Evolutionary conservation across 148 eudicot species (phyloP).

Genomic region (Suaeda aralocaspica): DNA sequence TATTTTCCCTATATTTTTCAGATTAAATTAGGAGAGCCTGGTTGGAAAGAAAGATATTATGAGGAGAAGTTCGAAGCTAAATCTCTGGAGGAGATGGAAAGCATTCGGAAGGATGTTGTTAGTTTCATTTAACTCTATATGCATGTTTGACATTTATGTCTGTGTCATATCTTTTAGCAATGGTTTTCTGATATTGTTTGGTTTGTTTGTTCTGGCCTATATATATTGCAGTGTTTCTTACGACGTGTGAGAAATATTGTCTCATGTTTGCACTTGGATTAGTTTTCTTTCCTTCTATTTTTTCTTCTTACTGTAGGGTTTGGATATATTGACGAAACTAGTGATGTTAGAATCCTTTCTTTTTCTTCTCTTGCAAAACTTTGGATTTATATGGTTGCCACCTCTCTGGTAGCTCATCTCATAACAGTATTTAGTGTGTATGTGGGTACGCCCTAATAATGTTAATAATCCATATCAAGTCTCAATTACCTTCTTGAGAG

Average conservation of each 20-base stretch:
- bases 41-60: conserved; percentile 96
- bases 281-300: neutral
- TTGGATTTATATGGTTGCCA: no score
- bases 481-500: no score
- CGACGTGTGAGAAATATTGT: neutral
- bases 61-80: conserved; percentile 80
- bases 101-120: conserved; percentile 75
- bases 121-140: conserved; percentile 28
- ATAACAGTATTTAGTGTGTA: no score
- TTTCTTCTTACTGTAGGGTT: no score
- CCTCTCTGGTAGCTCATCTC: no score
- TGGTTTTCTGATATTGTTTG: neutral
- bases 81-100: conserved; percentile 72
- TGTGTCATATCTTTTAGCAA: neutral
- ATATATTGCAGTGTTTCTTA: neutral
- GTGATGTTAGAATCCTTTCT: no score
- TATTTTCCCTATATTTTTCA: conserved; percentile 16
- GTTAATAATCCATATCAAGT: no score
- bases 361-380: no score
- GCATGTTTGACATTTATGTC: neutral
- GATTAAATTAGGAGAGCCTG: conserved; percentile 87
- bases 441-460: no score
- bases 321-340: no score
- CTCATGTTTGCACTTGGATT: neutral
- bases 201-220: neutral